Evolutionary conservation across 2,329 filamentous ascomycete genomes (phyloP), one percentile per base, ranked within the genome.

Genomic region (Xylariales sp.): DNA sequence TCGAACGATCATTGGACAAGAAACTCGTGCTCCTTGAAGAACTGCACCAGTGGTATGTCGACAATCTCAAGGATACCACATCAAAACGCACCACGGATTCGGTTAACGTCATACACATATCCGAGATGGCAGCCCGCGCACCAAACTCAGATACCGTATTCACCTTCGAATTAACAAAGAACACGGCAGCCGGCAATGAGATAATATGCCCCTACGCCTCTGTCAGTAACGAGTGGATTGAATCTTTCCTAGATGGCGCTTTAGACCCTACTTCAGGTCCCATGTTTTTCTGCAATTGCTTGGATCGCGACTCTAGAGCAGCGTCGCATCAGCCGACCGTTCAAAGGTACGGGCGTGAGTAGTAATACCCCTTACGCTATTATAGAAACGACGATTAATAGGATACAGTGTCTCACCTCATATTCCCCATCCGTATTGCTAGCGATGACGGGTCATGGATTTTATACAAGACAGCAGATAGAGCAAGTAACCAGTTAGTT

Each of bases 31-130:
- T 71, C 30, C 55, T 72, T n/a, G 65, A 69, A 48, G 68, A 72
- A 16, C 43, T 72, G 18, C 65, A 69, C 32, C 64, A 69, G 48
- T 72, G 70, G 68, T 72, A 71, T 52, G 60, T 66, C 32, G 55
- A 53, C 12, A 61, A 65, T 57, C 52, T 68, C 0, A 65, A 65
- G n/a, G 57, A 57, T 3, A 30, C 18, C 41, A 8, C 12, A 41
- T 45, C 56, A 45, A 62, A 45, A 18, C 43, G n/a, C n/a, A 57
- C 36, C 41, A 30, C 36, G 45, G 32, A 39, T 45, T 32, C 52
- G 23, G 18, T 16, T 10, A 30, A 4, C 2, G 23, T 9, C 18
- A 23, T 16, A 23, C n/a, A 14, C 23, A 7, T 36, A 36, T 18
- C 41, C 12, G 28, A n/a, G 41, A 34, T 43, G 16, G 45, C 34